Conservation (phyloP, 106 monocot genomes). For the Iris macrosiphon region DNA sequence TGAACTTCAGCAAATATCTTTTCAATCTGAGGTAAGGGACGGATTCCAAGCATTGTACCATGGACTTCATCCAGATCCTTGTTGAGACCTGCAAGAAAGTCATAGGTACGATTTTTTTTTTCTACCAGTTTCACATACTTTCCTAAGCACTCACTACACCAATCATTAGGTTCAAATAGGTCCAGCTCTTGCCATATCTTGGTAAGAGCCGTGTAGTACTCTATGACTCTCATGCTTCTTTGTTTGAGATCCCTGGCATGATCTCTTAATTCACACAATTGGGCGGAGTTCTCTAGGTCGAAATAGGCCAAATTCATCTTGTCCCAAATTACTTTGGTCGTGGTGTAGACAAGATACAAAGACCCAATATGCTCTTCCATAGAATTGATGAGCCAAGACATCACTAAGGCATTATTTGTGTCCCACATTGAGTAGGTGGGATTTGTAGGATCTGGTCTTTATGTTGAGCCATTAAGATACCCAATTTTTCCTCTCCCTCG, state of each 20-base stretch:
- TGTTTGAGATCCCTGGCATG: background rate
- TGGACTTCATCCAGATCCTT: too few relatives aligned
- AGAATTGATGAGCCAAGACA: background rate
- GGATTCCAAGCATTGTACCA: too few relatives aligned
- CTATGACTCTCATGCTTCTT: background rate
- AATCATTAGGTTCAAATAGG: conserved; percentile 2
- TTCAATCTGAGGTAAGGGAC: background rate
- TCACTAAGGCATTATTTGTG: background rate
- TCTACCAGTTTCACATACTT: background rate
- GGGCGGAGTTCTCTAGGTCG: background rate
- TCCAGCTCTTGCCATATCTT: too few relatives aligned
- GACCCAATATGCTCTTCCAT: background rate
- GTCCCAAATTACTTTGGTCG: background rate
- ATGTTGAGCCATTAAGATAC: background rate
- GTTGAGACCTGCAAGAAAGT: too few relatives aligned
- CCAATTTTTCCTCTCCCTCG: too few relatives aligned
- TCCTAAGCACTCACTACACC: background rate
- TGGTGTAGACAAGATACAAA: background rate
- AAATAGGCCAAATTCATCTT: background rate
- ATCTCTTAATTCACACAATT: too few relatives aligned
- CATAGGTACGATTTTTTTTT: too few relatives aligned
- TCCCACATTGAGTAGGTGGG: background rate
- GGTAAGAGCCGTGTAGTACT: background rate
- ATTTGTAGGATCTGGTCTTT: background rate
- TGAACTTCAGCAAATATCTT: background rate